Evolutionary conservation across 306 rosid genomes (phyloP), one percentile per base, ranked within the genome.

Genomic region (Rosa persica): DNA sequence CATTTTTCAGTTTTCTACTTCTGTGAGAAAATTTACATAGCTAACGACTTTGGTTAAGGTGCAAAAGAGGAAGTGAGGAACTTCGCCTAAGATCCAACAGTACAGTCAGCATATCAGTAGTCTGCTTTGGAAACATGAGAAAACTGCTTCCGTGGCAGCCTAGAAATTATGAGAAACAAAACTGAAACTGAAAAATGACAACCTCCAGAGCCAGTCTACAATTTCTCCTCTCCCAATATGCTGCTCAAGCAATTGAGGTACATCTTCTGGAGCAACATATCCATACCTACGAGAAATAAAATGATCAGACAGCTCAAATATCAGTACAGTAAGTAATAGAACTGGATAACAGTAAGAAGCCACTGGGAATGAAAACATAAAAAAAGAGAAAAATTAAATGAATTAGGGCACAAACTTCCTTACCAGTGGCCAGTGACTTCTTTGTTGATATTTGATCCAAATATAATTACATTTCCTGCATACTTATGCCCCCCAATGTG

Each of bases 401-500:
- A 25, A 69, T 22, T 22, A 25, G 77, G 36, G 42, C 6, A 72
- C 42, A 25, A 48, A 38, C 76, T 78, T 64, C 79, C 90, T 77
- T 89, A 95, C 98, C 99, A 93, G 83, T 93, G 98, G 55, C 99
- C 99, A 7, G 85, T 88, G 86, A 91, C 84, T 81, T 89, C 84
- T 80, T 91, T 90, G 70, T 85, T 86, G 62, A 80, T 46, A 80
- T 72, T 80, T 71, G 98, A 83, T 58, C 93, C 87, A 81, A 84
- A 95, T 81, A 95, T 85, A 70, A 95, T 93, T 74, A 89, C 89
- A 72, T 95, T 93, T 85, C 99, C 99, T 4, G 99, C 98, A 78
- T 89, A 95, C 84, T 91, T 85, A 83, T 91, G 88, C 23, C 90
- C 99, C 34, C 98, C 99, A 78, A 95, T 84, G 83, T 95, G 98